Percentiles rank a stretch among this genome's conserved stretches.
These are phyloP conservation scores for Dendrothele bispora DNA, from an alignment of 768 basidiomycete genomes.

Conservation along the genomic window DNA sequence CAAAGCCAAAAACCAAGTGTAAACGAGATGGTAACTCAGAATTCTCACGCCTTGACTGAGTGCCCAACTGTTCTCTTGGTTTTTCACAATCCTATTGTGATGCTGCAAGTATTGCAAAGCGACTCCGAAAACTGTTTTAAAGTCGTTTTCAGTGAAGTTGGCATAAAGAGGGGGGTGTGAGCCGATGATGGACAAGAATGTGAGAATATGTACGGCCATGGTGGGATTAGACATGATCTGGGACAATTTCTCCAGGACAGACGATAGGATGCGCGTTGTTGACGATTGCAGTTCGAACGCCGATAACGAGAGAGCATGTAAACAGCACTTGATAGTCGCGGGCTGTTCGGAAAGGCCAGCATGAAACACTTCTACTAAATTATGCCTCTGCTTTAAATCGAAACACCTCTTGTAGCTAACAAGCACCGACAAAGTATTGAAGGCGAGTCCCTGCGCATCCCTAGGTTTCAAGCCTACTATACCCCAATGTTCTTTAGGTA, in stretches of 20 bases:
- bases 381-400: slow-evolving; percentile 61
- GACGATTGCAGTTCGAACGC: slow-evolving; percentile 86
- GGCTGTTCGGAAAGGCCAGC: slow-evolving; percentile 68
- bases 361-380: slow-evolving; percentile 73
- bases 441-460: slow-evolving; percentile 87
- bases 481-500: slow-evolving; percentile 59
- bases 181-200: slow-evolving; percentile 85
- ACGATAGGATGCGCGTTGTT: slow-evolving; percentile 75
- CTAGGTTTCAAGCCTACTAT: slow-evolving; percentile 72
- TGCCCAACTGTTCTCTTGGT: slow-evolving; percentile 74
- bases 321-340: slow-evolving; percentile 81
- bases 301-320: slow-evolving; percentile 85
- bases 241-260: slow-evolving; percentile 82
- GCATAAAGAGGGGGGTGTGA: slow-evolving; percentile 77
- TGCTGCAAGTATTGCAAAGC: slow-evolving; percentile 92
- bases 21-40: slow-evolving; percentile 88
- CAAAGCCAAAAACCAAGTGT: slow-evolving; percentile 91
- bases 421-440: slow-evolving; percentile 83
- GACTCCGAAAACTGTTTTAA: slow-evolving; percentile 91
- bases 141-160: slow-evolving; percentile 90
- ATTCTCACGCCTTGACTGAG: slow-evolving; percentile 89
- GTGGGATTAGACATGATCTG: slow-evolving; percentile 93
- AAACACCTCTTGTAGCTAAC: slow-evolving; percentile 85
- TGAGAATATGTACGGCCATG: slow-evolving; percentile 95
- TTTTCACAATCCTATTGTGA: slow-evolving; percentile 67